phyloP scores from a whole-genome alignment of 768 basidiomycete genomes.

The Calocybe gangraenosa region DNA sequence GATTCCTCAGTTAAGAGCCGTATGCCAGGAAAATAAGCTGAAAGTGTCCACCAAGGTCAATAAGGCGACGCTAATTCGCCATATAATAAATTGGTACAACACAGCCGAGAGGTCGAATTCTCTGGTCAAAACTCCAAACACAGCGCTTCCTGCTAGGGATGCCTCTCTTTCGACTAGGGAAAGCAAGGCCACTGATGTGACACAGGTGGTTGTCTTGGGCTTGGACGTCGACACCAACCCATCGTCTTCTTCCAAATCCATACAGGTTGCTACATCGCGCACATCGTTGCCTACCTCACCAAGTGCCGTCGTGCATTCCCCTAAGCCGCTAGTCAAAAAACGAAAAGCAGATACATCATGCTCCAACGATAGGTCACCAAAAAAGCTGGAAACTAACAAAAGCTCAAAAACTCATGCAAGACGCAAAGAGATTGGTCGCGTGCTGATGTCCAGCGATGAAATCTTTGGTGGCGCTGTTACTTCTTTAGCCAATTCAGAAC shows the following conservation, averaged over 20 bases:
- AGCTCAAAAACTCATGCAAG: too few species aligned
- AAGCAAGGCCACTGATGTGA: too few species aligned
- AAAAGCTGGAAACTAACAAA: background rate
- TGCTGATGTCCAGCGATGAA: too few species aligned
- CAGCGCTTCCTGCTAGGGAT: too few species aligned
- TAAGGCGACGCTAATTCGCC: slow-evolving; percentile 53
- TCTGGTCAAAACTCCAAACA: too few species aligned
- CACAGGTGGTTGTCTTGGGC: too few species aligned
- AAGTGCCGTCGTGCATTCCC: too few species aligned
- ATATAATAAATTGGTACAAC: slow-evolving; percentile 16
- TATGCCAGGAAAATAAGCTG: slow-evolving; percentile 64
- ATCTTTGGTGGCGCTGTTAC: too few species aligned
- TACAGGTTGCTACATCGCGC: background rate
- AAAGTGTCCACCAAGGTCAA: slow-evolving; percentile 64
- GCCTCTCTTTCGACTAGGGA: too few species aligned
- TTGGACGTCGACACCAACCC: background rate
- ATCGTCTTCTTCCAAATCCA: background rate
- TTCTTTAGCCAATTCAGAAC: too few species aligned
- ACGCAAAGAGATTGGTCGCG: too few species aligned
- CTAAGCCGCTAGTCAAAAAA: background rate
- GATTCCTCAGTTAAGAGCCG: slow-evolving; percentile 57
- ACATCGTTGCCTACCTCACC: background rate
- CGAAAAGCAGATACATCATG: background rate
- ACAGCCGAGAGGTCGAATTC: too few species aligned
- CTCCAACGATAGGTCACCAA: background rate